Base-by-base conservation (phyloP, 2,329 filamentous ascomycete species). In the Alternaria alternata region DNA sequence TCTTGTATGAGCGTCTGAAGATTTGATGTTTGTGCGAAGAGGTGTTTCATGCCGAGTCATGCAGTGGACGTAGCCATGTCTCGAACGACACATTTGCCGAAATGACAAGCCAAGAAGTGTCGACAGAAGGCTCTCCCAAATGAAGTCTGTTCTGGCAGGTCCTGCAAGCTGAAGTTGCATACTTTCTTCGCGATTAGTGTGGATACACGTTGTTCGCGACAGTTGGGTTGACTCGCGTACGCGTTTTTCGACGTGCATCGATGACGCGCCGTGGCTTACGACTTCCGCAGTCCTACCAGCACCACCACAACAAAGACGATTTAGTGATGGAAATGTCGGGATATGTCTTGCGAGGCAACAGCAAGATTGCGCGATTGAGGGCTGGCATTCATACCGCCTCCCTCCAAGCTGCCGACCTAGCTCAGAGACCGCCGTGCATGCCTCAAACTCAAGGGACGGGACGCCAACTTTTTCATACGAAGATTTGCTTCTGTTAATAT, bases 41-140 rank as follows among this genome's bases (percentile, higher is more conserved):
- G 14, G 24, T 48, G 46, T 48, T 39, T 36, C 48, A 51, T 16
- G 34, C 22, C 34, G 30, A 48, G 46, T 36, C 46, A 48, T 48
- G 30, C 46, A 7, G 3, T 48, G 5, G 30, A 48, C 20, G 12
- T 34, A 34, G 20, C 30, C 4, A 20, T 32, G 18, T 24, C 18
- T 4, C 30, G 18, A 48, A 34, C 30, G 46, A 48, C 30, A 36
- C 22, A 34, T 48, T 18, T n/a, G 5, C 32, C 26, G 46, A 22
- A 36, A 36, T n/a, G 16, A 34, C 26, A 3, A 48, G 18, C 46
- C 34, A 28, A 14, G 5, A n/a, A 24, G 18, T n/a, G 18, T 22
- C 38, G 20, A 34, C 34, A 24, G 14, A 48, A 20, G 18, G 32
- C 1, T 36, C 7, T 24, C 20, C 7, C 30, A 18, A 48, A 48